Base-by-base conservation (phyloP, 768 basidiomycete genomes). In the Ramaria sp. region DNA sequence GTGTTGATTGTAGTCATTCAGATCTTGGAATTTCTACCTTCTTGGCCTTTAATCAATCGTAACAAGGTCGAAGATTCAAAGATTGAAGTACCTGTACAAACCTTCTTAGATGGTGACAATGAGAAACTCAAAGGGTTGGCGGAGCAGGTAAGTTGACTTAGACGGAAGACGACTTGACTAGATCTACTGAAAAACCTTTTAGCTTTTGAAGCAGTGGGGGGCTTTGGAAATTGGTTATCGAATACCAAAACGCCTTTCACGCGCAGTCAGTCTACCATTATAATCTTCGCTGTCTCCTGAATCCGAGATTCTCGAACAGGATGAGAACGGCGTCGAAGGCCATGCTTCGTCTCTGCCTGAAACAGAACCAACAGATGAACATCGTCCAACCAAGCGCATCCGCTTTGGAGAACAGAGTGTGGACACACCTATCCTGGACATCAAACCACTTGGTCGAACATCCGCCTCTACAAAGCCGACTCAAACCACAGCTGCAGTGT, bases 41-140 rank as follows among this genome's bases (percentile, higher is more conserved):
- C 70, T 7, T 98, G 93, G 93, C 88, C 89, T 0, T 69, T 96
- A 34, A 72, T 87, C 48, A 81, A 83, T 41, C 78, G 87, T 52
- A 97, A 96, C 72, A 97, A 97, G 69, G 82, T 98, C 27, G 88
- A 93, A 56, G 91, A 93, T 59, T 79, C 82, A 16, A 79, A 78
- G 60, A 80, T 93, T 50, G 78, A 80, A 55, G 68, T 77, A 16
- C 78, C 82, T 5, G 80, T 96, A 13, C 71, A 77, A 62, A 60
- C 57, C 2, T 78, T 82, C 45, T 61, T 74, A 1, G 70, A 75
- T 30, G 74, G 77, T 0, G 79, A 79, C 32, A 76, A 88, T 52
- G 77, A 79, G 50, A 66, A 61, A 7, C 68, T 88, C 49, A 79
- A 77, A 57, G 65, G 64, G 6, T 59, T 85, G 28, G 84, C 91